phyloP scores from a whole-genome alignment of 2,329 filamentous ascomycete species.

The Chrysoporthe austroafricana region DNA sequence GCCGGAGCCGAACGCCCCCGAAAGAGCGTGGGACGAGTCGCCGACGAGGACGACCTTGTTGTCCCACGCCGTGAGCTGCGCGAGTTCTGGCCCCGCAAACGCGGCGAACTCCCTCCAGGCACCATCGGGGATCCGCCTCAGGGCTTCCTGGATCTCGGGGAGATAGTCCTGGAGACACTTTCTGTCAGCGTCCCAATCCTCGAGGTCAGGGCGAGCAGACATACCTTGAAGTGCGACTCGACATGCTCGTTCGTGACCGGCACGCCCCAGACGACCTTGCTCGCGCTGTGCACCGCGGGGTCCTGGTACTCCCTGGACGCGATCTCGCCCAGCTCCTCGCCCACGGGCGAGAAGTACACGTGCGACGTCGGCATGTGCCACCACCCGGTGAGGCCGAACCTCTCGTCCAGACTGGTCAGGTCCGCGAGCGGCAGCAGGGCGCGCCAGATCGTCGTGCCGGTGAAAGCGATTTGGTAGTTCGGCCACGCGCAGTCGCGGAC shows the following conservation, averaged over 20 bases:
- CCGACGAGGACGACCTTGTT: slow-evolving; percentile 54
- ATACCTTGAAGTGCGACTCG: slow-evolving; percentile 42
- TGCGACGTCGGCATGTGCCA: slow-evolving; percentile 49
- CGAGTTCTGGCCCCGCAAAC: slow-evolving; percentile 38
- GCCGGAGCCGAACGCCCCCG: slow-evolving; percentile 47
- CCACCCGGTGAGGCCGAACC: slow-evolving; percentile 42
- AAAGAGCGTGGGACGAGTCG: slow-evolving; percentile 59
- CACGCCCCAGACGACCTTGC: slow-evolving; percentile 43
- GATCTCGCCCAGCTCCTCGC: slow-evolving; percentile 45
- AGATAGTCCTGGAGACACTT: slow-evolving; percentile 21
- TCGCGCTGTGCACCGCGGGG: slow-evolving; percentile 36
- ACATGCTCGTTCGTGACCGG: slow-evolving; percentile 42
- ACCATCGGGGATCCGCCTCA: slow-evolving; percentile 17
- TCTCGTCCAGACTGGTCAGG: slow-evolving; percentile 37
- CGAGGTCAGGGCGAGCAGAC: background rate
- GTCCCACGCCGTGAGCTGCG: slow-evolving; percentile 34
- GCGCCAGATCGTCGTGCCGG: slow-evolving; percentile 53
- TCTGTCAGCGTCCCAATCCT: background rate
- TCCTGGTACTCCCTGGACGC: slow-evolving; percentile 41
- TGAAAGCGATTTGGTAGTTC: slow-evolving; percentile 35
- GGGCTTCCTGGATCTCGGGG: slow-evolving; percentile 16
- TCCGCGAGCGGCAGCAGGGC: slow-evolving; percentile 43
- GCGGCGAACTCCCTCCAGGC: slow-evolving; percentile 34
- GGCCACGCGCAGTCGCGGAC: slow-evolving; percentile 27
- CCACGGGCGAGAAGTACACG: slow-evolving; percentile 46